Base-by-base conservation (phyloP, 352 stramenopile genomes). In the Phytopythium litorale region DNA sequence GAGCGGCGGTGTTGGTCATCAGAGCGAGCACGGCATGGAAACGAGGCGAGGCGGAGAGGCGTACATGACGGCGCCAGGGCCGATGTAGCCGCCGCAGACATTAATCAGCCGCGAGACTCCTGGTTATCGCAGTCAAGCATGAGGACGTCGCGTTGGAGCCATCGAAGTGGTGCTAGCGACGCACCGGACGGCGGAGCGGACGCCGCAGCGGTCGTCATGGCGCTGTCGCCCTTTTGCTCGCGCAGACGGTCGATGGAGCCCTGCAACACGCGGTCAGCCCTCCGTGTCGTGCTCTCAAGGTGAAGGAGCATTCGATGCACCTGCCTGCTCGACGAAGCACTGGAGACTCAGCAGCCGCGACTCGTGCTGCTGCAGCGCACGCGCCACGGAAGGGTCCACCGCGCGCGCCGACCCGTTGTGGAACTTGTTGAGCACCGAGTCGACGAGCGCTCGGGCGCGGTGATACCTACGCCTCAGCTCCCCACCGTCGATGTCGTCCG, bases 371-470 rank as follows among this genome's bases (percentile, higher is more conserved):
- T 87, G 65, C 0, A 92, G 63, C 18, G 66, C 60, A 18, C 76
- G 71, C 46, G 86, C 75, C 61, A 92, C 83, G 43, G 85, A 84
- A 23, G 76, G 65, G 49, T 91, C 83, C n/a, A 92, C 78, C 2
- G 81, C 78, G 25, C 81, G 75, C 25, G 67, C 64, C 23, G 79
- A 89, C 11, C 83, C 83, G 46, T 91, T 90, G 67, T 92, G 75
- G 61, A 78, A 89, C 55, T 91, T 89, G 71, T 92, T 90, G 46
- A 88, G 68, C 25, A 92, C 59, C 7, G 76, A 76, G 19, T 73
- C 55, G 18, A 92, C 71, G 43, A 90, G 65, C 42, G 71, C 69
- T 49, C 73, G 81, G 8, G 79, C 81, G 38, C 81, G 77, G 42
- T 62, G 46, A 45, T 79, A 92, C 62, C 76, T 84, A 38, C 57